phyloP scores from a whole-genome alignment of 768 basidiomycete genomes.

The Coprinopsis sp. region DNA sequence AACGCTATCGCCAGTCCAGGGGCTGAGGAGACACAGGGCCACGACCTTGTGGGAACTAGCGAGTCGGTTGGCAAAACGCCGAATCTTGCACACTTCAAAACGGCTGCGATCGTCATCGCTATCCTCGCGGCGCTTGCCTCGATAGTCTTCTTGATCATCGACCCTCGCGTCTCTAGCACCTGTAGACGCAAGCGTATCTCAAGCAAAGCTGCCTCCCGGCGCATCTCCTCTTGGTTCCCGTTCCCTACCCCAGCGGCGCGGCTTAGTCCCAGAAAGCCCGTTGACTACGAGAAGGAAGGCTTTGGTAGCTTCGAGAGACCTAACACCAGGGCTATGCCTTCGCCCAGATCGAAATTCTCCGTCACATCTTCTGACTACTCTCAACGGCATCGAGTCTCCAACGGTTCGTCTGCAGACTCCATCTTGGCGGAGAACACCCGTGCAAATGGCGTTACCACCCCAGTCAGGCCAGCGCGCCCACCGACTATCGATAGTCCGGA shows the following conservation, averaged over 20 bases:
- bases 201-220: conserved; percentile 1
- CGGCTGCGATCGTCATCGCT: not conserved
- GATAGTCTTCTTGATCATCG: not conserved
- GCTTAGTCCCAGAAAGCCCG: not conserved
- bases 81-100: not conserved
- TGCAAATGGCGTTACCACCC: conserved; percentile 2
- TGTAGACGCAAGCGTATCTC: not conserved
- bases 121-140: not conserved
- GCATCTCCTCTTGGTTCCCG: conserved; percentile 12
- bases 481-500: conserved; percentile 14
- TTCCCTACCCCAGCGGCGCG: not conserved
- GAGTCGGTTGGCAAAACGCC: not conserved
- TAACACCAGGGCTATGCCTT: not conserved
- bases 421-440: conserved; percentile 4
- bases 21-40: not conserved
- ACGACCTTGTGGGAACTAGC: not conserved
- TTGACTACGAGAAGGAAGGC: not conserved
- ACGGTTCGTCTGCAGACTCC: conserved; percentile 6
- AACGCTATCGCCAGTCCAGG: too few relatives aligned
- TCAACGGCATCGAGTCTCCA: conserved; percentile 1
- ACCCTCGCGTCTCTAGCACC: conserved; percentile 6
- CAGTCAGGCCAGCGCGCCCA: conserved; percentile 12
- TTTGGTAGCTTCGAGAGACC: not conserved
- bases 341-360: conserved; percentile 12
- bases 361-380: conserved; percentile 12